Conservation (phyloP, 179 eudicot genomes). For the Amaranthus tricolor region DNA sequence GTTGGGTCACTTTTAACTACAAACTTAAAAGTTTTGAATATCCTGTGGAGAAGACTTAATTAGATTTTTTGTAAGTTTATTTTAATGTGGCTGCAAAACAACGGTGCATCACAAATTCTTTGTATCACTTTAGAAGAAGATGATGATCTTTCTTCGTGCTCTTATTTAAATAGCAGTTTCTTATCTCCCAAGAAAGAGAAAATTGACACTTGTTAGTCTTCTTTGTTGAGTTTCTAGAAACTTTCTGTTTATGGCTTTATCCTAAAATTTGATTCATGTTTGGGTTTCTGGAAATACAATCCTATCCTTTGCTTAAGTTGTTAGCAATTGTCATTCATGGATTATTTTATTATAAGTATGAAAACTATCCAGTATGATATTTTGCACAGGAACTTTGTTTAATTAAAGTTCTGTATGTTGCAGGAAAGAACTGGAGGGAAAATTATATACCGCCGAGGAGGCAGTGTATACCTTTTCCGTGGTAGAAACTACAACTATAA, state of each 20-base stretch:
- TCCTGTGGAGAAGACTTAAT: not conserved
- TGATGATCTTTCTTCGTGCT: not conserved
- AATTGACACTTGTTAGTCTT: not conserved
- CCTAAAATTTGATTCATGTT: not conserved
- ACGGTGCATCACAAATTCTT: not conserved
- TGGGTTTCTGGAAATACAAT: not conserved
- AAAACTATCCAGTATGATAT: conserved; percentile 1
- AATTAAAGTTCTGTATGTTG: conserved; percentile 11
- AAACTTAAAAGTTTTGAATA: not conserved
- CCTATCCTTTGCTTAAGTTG: not conserved
- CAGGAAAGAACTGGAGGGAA: conserved; percentile 97
- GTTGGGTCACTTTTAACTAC: not conserved
- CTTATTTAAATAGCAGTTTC: not conserved
- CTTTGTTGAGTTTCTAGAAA: not conserved
- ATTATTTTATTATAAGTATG: not conserved
- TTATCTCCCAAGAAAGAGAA: not conserved
- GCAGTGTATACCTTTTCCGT: conserved; percentile 75
- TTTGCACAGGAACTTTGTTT: conserved; percentile 5
- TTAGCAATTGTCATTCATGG: not conserved
- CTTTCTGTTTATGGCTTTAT: too few relatives aligned
- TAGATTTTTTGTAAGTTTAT: conserved; percentile 1
- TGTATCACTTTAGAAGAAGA: not conserved
- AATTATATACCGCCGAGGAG: conserved; percentile 72
- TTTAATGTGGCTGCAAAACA: not conserved
- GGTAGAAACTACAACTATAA: conserved; percentile 90